These are phyloP conservation scores for Schizonepeta tenuifolia DNA, from an alignment of 257 asterid species.

Conservation along the genomic window DNA sequence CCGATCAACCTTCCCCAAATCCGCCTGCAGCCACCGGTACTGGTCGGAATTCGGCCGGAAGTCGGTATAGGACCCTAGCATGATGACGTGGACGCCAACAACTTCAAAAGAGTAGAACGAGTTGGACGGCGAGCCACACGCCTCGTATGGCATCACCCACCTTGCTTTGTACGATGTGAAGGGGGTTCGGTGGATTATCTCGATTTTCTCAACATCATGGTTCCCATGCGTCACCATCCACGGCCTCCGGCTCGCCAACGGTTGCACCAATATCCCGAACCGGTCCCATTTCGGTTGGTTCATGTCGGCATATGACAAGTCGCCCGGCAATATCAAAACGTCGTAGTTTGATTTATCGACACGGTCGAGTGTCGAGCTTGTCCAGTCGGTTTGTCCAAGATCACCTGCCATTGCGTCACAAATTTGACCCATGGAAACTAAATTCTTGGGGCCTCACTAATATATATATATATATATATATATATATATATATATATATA, in stretches of 20 bases:
- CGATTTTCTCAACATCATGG: conserved; percentile 62
- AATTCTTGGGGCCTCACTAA: too few relatives aligned
- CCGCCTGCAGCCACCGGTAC: conserved; percentile 51
- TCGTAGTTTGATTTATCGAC: conserved; percentile 54
- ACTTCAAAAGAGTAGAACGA: conserved; percentile 70
- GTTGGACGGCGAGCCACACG: conserved; percentile 63
- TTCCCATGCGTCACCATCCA: conserved; percentile 89
- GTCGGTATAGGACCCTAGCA: conserved; percentile 74
- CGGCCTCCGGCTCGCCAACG: conserved; percentile 59
- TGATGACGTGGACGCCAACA: conserved; percentile 62
- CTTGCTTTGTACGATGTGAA: conserved; percentile 68
- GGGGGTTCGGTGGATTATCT: not conserved
- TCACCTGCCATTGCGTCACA: conserved; percentile 46
- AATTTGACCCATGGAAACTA: too few relatives aligned
- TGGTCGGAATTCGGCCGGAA: conserved; percentile 53
- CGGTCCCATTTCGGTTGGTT: conserved; percentile 64
- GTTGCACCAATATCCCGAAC: conserved; percentile 59
- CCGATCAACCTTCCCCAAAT: conserved; percentile 52
- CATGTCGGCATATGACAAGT: conserved; percentile 60
- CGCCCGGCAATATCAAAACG: conserved; percentile 63
- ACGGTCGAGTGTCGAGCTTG: conserved; percentile 54
- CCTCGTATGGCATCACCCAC: conserved; percentile 69
- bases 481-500: too few relatives aligned
- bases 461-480: too few relatives aligned
- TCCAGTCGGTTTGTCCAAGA: conserved; percentile 64